Percentiles rank a stretch among this genome's conserved stretches.
phyloP scores from a whole-genome alignment of 2,329 filamentous ascomycete genomes.

The Fusarium citri region DNA sequence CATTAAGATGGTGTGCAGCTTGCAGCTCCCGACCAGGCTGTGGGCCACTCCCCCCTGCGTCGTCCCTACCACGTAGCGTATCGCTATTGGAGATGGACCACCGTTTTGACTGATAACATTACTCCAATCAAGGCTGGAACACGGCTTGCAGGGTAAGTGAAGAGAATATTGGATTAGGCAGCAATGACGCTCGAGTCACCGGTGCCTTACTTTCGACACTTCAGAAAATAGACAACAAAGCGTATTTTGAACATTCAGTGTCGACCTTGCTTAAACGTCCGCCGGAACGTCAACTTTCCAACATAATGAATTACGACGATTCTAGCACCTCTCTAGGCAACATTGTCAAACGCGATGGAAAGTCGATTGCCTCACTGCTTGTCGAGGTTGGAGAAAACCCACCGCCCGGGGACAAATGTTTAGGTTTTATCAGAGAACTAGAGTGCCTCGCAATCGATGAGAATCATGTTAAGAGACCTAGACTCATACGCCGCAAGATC shows the following conservation, averaged over 20 bases:
- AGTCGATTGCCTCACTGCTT: conserved; percentile 3
- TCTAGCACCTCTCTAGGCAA: background rate
- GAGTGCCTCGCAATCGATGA: background rate
- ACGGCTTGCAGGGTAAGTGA: background rate
- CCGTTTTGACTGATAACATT: too few relatives aligned
- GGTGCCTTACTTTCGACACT: background rate
- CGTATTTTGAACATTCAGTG: background rate
- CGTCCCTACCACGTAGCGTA: too few relatives aligned
- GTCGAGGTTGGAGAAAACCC: background rate
- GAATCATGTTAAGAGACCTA: background rate
- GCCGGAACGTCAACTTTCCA: background rate
- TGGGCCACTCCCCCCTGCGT: too few relatives aligned
- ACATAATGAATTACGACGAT: background rate
- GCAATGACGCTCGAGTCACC: background rate
- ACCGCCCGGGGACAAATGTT: background rate
- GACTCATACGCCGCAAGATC: background rate
- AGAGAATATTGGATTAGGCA: background rate
- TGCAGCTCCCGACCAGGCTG: too few relatives aligned
- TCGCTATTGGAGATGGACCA: too few relatives aligned
- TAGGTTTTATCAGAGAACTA: background rate
- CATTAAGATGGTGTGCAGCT: too few relatives aligned
- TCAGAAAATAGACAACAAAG: background rate
- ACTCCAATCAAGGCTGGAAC: background rate
- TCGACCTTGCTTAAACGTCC: background rate
- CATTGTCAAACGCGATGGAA: background rate